Conservation (phyloP, 768 basidiomycete genomes). For the Hirschioporus abietinus region DNA sequence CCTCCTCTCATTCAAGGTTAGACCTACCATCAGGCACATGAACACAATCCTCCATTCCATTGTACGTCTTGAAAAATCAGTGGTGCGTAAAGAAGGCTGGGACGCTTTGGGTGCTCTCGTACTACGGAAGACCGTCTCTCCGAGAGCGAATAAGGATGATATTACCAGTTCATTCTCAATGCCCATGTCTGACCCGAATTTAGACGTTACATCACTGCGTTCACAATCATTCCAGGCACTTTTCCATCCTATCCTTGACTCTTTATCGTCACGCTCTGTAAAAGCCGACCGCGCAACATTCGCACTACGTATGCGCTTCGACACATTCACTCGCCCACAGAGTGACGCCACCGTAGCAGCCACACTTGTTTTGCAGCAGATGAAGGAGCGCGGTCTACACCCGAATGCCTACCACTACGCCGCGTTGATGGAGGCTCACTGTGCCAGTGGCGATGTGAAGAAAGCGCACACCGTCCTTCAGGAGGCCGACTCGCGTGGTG, state of each 20-base stretch:
- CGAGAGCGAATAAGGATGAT: slow-evolving; percentile 17
- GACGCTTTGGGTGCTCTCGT: slow-evolving; percentile 34
- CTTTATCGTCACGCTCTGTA: slow-evolving; percentile 41
- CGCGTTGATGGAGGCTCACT: slow-evolving; percentile 74
- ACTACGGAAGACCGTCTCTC: slow-evolving; percentile 13
- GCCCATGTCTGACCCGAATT: not conserved
- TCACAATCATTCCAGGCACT: slow-evolving; percentile 22
- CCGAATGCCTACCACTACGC: slow-evolving; percentile 69
- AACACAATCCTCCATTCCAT: slow-evolving; percentile 49
- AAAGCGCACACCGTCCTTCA: slow-evolving; percentile 51
- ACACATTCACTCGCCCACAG: slow-evolving; percentile 49
- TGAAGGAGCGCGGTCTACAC: slow-evolving; percentile 64
- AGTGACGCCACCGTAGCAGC: slow-evolving; percentile 31
- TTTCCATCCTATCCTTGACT: slow-evolving; percentile 38
- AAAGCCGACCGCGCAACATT: slow-evolving; percentile 53
- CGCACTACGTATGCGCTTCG: slow-evolving; percentile 58
- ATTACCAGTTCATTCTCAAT: not conserved
- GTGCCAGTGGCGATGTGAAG: slow-evolving; percentile 50
- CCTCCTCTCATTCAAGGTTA: slow-evolving; percentile 36
- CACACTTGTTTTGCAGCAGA: slow-evolving; percentile 45
- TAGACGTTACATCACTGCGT: slow-evolving; percentile 4
- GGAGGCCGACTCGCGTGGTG: slow-evolving; percentile 40
- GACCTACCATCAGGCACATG: slow-evolving; percentile 51
- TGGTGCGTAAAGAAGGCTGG: slow-evolving; percentile 43
- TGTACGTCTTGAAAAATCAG: slow-evolving; percentile 46